Evolutionary conservation across 345 rosid species (phyloP).

Genomic region (Nephelium lappaceum): DNA sequence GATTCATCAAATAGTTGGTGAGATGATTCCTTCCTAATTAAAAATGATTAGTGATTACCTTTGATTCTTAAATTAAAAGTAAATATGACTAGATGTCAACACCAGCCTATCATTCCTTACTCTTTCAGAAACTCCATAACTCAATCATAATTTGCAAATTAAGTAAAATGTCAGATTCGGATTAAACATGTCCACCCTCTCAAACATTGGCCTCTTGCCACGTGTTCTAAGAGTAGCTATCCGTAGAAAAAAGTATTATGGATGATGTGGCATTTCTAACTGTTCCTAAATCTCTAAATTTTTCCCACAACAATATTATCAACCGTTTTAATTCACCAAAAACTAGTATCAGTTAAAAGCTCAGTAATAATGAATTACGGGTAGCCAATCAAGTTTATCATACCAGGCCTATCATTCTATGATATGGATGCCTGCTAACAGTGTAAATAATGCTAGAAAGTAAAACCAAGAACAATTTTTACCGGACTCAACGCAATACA

Average conservation of each 20-base stretch:
- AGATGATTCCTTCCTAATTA: neutral
- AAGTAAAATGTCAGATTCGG: neutral
- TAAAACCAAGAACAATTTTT: conserved; percentile 15
- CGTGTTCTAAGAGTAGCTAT: neutral
- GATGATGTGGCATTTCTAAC: neutral
- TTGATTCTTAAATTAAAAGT: no score
- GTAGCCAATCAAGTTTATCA: neutral
- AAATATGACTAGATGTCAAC: neutral
- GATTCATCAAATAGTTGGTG: neutral
- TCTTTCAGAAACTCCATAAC: neutral
- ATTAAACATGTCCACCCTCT: neutral
- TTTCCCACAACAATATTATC: neutral
- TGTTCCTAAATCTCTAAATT: neutral
- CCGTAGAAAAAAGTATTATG: neutral
- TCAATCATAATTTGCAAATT: neutral
- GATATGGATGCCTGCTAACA: no score
- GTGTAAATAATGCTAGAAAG: neutral
- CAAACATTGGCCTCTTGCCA: neutral
- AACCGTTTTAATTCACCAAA: neutral
- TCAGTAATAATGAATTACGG: neutral
- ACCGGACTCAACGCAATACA: conserved; percentile 61
- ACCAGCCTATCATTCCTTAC: neutral
- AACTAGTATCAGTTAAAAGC: neutral
- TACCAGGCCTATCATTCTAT: neutral
- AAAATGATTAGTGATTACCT: neutral